A percentile compares a stretch with the other conserved stretches of the same genome.
Evolutionary conservation across 192 early-diverging fungal species (phyloP).

Genomic region (Coemansia sp.): DNA sequence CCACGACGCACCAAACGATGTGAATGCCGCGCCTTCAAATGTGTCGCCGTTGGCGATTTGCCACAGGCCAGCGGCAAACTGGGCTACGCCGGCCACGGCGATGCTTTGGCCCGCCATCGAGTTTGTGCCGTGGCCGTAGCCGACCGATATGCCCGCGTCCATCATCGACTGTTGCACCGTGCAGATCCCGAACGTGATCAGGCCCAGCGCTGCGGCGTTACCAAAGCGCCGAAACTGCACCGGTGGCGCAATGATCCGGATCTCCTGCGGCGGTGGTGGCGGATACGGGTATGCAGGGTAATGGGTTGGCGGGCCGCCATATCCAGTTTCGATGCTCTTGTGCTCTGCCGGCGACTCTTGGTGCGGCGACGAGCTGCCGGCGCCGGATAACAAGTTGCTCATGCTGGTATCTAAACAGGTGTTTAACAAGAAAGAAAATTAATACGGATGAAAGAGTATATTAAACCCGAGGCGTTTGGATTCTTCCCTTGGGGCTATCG

Average conservation of each 20-base stretch:
- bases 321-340: neutral
- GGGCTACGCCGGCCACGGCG: constrained; percentile 35
- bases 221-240: constrained; percentile 49
- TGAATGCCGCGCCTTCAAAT: constrained; percentile 47
- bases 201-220: constrained; percentile 40
- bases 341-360: neutral
- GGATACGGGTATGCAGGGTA: constrained; percentile 8
- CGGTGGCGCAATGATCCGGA: constrained; percentile 41
- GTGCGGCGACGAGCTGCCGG: neutral
- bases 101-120: constrained; percentile 31
- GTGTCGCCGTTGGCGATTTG: constrained; percentile 52
- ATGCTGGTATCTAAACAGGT: too few species aligned
- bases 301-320: neutral
- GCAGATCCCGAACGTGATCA: constrained; percentile 46
- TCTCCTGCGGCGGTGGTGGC: constrained; percentile 16
- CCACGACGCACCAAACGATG: constrained; percentile 45
- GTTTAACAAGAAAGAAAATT: too few species aligned
- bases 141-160: constrained; percentile 42
- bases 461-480: too few species aligned
- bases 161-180: constrained; percentile 48
- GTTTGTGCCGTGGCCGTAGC: constrained; percentile 33
- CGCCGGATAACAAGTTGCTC: neutral
- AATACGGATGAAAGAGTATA: too few species aligned
- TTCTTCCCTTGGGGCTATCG: too few species aligned
- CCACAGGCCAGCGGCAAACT: constrained; percentile 37